Base-by-base conservation (phyloP, 495 filamentous ascomycete genomes). In the Penicillium argentinense region DNA sequence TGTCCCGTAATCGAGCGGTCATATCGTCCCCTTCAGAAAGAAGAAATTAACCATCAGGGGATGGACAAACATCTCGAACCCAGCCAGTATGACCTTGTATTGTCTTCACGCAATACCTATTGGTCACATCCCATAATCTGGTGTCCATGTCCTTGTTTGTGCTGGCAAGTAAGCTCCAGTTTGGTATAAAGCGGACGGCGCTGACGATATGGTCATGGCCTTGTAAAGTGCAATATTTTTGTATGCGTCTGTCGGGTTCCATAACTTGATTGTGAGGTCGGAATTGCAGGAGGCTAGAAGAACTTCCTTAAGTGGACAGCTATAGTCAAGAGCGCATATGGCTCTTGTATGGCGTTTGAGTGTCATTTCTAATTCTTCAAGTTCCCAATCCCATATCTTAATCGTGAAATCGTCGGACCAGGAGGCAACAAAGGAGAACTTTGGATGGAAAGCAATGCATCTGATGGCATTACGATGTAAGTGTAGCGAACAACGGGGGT, bases 301-400 rank as follows among this genome's bases (percentile, higher is more conserved):
- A 5, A 84, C 88, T 16, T 84, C 84, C 23, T 86, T 87, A 48
- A 86, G 76, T 0, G 88, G 89, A 0, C 91, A 91, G 11, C 91
- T 91, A 67, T 85, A 97, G 57, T 96, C 91, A 36, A 95, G 79
- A 57, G 91, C 90, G 13, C 91, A 60, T 2, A 97, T 89, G 3
- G 86, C 79, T 60, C 87, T 90, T 2, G 88, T 95, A 60, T 97
- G 91, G 0, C 90, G 90, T 59, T 96, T 96, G 23, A 96, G 74
- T 0, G 91, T 96, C 21, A 84, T 69, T 61, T 96, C 91, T 7
- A 96, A 74, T 62, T 96, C 90, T 13, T 92, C 91, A 12, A 93
- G 73, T 57, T 97, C 92, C 88, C 89, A 96, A 60, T 96, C 91
- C 91, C 91, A 97, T 36, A 97, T 89, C 62, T 97, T 97, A 60